Percentiles rank a stretch among this genome's conserved stretches.
phyloP scores from a whole-genome alignment of 306 rosid species.

The Sechiopsis laciniata region DNA sequence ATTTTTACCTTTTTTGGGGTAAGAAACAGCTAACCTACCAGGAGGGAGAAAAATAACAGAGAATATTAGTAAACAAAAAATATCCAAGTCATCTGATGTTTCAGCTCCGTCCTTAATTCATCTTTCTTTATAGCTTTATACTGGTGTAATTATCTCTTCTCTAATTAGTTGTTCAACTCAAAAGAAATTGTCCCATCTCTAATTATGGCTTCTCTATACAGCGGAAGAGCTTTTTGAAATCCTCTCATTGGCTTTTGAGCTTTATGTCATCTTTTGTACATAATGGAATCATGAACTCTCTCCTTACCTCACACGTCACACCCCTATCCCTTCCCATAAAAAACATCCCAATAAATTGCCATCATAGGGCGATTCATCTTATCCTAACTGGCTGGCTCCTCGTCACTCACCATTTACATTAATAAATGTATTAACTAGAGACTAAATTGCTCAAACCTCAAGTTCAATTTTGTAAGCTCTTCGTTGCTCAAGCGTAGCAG shows the following conservation, averaged over 20 bases:
- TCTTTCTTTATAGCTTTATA: neutral
- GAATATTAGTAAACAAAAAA: too few species aligned
- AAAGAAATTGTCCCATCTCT: too few species aligned
- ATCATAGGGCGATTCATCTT: neutral
- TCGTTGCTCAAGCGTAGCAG: conserved; percentile 90
- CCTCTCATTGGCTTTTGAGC: neutral
- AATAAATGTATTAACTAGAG: conserved; percentile 8
- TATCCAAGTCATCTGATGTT: neutral
- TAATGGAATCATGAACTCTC: neutral
- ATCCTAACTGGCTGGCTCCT: neutral
- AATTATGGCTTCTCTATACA: neutral
- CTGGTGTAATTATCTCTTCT: neutral
- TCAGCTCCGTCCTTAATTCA: neutral
- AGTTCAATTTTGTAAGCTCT: conserved; percentile 90
- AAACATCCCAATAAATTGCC: neutral
- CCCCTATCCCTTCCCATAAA: neutral
- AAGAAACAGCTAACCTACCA: too few species aligned
- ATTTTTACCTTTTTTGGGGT: too few species aligned
- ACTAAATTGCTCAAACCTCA: conserved; percentile 53
- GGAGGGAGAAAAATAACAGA: too few species aligned
- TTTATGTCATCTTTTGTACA: neutral
- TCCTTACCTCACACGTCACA: neutral
- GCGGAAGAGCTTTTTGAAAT: neutral
- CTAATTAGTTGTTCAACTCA: neutral
- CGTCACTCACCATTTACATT: conserved; percentile 12